A percentile compares a stretch with the other conserved stretches of the same genome.
These are phyloP conservation scores for Deakozyma indianensis DNA, from an alignment of 805 yeast species.

Conservation along the genomic window DNA sequence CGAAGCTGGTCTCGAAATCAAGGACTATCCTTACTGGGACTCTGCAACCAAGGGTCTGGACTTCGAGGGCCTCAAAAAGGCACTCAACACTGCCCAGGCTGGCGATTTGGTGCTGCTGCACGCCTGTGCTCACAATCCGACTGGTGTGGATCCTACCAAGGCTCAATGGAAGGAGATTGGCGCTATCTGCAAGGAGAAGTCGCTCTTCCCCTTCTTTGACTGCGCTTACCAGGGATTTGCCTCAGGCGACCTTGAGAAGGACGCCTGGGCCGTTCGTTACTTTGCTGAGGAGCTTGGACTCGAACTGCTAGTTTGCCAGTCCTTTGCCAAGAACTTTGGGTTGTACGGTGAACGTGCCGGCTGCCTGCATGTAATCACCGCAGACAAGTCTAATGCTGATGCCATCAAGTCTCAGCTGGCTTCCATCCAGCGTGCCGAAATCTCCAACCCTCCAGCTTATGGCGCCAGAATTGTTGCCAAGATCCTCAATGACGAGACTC, in stretches of 20 bases:
- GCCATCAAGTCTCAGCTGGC: constrained; percentile 67
- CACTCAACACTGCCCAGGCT: constrained; percentile 37
- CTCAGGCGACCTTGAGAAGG: constrained; percentile 67
- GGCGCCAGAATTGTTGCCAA: constrained; percentile 82
- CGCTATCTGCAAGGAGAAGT: constrained; percentile 40
- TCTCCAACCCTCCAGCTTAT: constrained; percentile 89
- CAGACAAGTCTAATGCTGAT: constrained; percentile 30
- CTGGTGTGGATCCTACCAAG: constrained; percentile 79
- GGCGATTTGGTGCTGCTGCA: constrained; percentile 66
- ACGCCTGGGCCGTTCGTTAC: constrained; percentile 41
- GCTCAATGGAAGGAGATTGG: constrained; percentile 72
- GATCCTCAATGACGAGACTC: constrained; percentile 45
- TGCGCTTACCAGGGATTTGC: constrained; percentile 95
- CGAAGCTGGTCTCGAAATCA: constrained; percentile 50
- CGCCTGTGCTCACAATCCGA: constrained; percentile 96
- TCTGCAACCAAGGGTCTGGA: constrained; percentile 46
- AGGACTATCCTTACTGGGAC: constrained; percentile 61
- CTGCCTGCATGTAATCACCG: constrained; percentile 47
- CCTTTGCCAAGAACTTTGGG: constrained; percentile 92
- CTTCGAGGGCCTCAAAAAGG: constrained; percentile 45
- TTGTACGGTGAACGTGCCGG: constrained; percentile 93
- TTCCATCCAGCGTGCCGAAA: constrained; percentile 69
- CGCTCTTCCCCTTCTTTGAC: constrained; percentile 71
- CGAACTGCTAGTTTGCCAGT: constrained; percentile 53
- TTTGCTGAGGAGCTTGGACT: constrained; percentile 25